Evolutionary conservation across 139 green algal species (phyloP).

Genomic region (Gonium pectorale): DNA sequence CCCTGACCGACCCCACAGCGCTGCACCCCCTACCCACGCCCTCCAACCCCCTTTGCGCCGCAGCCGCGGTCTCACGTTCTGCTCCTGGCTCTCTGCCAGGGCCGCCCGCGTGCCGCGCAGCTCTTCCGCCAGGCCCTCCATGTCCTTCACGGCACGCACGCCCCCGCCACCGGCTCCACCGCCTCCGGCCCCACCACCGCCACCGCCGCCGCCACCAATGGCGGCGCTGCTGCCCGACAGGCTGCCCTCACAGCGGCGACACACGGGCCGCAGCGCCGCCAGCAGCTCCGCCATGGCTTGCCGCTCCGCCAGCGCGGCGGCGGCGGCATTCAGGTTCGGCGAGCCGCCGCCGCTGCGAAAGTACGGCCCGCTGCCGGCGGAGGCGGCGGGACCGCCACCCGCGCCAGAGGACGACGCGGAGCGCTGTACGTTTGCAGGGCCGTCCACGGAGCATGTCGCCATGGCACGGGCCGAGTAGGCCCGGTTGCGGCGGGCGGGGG

Average conservation of each 20-base stretch:
- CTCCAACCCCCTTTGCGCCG: too few species aligned
- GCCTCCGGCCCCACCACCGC: too few species aligned
- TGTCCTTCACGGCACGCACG: neutral
- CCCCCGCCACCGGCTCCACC: neutral
- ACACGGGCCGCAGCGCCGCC: neutral
- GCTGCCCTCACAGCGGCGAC: neutral
- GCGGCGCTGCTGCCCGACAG: neutral
- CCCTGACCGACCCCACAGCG: too few species aligned
- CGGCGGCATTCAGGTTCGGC: slow-evolving; percentile 29
- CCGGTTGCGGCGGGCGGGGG: too few species aligned
- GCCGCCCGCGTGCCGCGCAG: neutral
- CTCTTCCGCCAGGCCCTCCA: slow-evolving; percentile 19
- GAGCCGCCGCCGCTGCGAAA: neutral
- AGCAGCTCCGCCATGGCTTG: slow-evolving; percentile 12
- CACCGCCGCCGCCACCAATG: neutral
- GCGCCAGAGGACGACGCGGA: too few species aligned
- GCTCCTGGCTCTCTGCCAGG: slow-evolving; percentile 4
- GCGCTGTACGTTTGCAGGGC: too few species aligned
- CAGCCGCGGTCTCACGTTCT: slow-evolving; percentile 20
- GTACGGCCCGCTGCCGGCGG: too few species aligned
- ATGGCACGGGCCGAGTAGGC: too few species aligned
- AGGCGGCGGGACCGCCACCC: neutral
- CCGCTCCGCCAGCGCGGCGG: slow-evolving; percentile 18
- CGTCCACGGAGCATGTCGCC: too few species aligned
- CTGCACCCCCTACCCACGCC: neutral